A percentile compares a stretch with the other conserved stretches of the same genome.
phyloP scores from a whole-genome alignment of 768 basidiomycete species.

The Gyrodon lividus region DNA sequence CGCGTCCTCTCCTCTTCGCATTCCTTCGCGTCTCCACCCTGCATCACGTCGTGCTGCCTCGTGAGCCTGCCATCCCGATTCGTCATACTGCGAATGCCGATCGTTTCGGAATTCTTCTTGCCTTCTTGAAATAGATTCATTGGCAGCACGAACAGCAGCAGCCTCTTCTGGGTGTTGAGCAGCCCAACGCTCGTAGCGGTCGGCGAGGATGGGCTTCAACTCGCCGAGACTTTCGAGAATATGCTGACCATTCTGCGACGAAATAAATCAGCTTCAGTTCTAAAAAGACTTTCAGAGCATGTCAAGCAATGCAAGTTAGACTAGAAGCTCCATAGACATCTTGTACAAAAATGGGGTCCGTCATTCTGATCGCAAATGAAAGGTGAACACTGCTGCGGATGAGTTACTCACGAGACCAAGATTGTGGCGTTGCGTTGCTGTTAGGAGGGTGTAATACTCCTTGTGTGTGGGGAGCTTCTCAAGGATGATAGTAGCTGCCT shows the following conservation, averaged over 20 bases:
- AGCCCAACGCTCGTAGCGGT: conserved; percentile 62
- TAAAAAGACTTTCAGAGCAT: not conserved
- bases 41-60: conserved; percentile 32
- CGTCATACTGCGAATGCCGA: conserved; percentile 27
- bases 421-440: conserved; percentile 58
- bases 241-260: conserved; percentile 66
- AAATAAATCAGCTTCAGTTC: conserved; percentile 17
- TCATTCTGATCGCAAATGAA: conserved; percentile 6
- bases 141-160: conserved; percentile 17
- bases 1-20: conserved; percentile 38
- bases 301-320: not conserved
- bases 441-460: conserved; percentile 60
- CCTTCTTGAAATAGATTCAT: conserved; percentile 19
- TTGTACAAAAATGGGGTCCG: not conserved
- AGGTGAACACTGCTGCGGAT: not conserved
- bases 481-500: conserved; percentile 73
- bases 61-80: conserved; percentile 34
- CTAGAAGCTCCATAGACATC: not conserved
- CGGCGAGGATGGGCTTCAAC: conserved; percentile 63
- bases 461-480: conserved; percentile 75
- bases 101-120: conserved; percentile 26
- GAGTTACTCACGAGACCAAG: conserved; percentile 60
- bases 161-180: conserved; percentile 41
- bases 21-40: conserved; percentile 32
- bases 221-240: conserved; percentile 65